Base-by-base conservation (phyloP, 805 yeast species). In the Brettanomyces custersianus region DNA sequence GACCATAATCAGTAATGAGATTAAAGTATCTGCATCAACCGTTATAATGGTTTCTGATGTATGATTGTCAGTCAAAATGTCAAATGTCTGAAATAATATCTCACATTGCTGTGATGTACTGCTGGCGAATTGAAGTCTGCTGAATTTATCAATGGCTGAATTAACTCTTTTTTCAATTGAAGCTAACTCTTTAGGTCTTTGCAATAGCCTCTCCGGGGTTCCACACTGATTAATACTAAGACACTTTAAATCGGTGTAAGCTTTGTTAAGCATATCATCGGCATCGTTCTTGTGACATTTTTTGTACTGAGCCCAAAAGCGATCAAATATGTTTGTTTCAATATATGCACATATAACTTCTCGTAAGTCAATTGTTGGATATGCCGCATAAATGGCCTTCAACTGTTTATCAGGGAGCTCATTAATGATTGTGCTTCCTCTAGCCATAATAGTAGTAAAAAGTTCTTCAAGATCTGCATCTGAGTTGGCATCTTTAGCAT, bases 21-120 rank as follows among this genome's bases (percentile, higher is more conserved):
- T 68, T 17, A 88, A 59, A 0, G 83, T 74, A 51, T 88, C 97
- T 0, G 96, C 97, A 57, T 80, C 88, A 5, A 84, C 63, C 0
- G 66, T 48, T 4, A 65, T 15, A 28, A 38, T 35, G 4, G 40
- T 11, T 3, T 23, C 36, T 5, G 32, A 10, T 4, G 33, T 13
- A 5, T 34, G 22, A 26, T 36, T 34, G 10, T 34, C 29, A 8
- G 85, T 70, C 18, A 86, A 49, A 1, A 62, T 56, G 27, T 66
- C 59, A 18, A 85, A 61, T 0, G 87, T 73, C 0, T 66, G 59
- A 2, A 70, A 51, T 4, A 87, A 53, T 1, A 72, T 60, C 4
- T 54, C 52, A 18, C 72, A 55, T 51, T 80, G 80, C 4, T 59
- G 56, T 2, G 57, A 42, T 52, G 73, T 72, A 19, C 67, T 66